phyloP scores from a whole-genome alignment of 2,329 filamentous ascomycete species.

The Falciphora oryzae region DNA sequence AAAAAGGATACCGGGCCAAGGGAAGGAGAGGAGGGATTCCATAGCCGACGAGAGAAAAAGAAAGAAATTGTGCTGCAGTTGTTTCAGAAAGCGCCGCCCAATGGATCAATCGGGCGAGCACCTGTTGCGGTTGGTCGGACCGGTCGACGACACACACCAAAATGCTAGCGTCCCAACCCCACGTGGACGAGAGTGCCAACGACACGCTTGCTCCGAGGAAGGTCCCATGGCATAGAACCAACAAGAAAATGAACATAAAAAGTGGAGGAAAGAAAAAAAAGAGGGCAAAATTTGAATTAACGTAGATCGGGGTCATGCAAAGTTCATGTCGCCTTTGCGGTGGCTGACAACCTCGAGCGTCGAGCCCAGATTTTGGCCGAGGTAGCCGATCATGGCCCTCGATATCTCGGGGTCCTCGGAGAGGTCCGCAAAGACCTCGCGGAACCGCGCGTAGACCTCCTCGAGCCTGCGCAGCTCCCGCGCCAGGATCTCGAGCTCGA shows the following conservation, averaged over 20 bases:
- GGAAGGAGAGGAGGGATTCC: neutral
- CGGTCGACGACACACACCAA: neutral
- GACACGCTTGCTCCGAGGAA: neutral
- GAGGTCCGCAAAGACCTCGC: constrained; percentile 34
- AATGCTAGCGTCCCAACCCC: too few relatives aligned
- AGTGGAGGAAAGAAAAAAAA: neutral
- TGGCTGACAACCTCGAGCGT: constrained; percentile 36
- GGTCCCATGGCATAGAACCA: neutral
- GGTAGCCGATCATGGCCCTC: constrained; percentile 38
- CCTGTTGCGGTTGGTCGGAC: neutral
- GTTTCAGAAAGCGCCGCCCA: neutral
- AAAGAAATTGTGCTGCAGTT: neutral
- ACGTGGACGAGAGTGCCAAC: neutral
- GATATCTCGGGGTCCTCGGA: constrained; percentile 37
- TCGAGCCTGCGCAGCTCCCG: constrained; percentile 43
- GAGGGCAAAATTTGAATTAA: neutral
- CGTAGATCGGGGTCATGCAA: constrained; percentile 16
- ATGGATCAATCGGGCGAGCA: neutral
- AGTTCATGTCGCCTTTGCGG: constrained; percentile 27
- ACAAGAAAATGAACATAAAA: neutral
- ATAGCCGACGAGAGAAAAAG: too few relatives aligned
- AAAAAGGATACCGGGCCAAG: neutral
- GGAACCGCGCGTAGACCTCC: constrained; percentile 38
- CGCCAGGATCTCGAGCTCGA: constrained; percentile 42
- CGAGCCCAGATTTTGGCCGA: constrained; percentile 36